Evolutionary conservation across 768 basidiomycete species (phyloP).

Genomic region (Pleurotus salmoneostramineus): DNA sequence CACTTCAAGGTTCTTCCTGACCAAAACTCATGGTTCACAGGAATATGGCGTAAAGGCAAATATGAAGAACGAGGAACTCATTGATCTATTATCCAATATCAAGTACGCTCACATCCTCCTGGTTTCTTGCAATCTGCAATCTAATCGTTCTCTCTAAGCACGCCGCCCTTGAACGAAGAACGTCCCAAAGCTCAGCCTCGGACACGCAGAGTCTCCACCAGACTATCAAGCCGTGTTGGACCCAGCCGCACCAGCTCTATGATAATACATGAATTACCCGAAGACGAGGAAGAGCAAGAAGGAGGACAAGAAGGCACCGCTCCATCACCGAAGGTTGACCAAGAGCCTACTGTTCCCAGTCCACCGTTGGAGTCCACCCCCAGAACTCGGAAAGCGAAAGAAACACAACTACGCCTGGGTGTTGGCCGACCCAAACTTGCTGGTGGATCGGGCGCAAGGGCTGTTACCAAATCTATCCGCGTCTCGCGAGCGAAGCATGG

Average conservation of each 20-base stretch:
- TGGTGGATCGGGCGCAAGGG: conserved; percentile 65
- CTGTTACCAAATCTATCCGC: conserved; percentile 56
- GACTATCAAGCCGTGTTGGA: conserved; percentile 31
- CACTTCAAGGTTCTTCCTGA: background rate
- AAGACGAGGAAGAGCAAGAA: conserved; percentile 34
- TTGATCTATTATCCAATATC: conserved; percentile 62
- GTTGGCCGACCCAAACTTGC: conserved; percentile 65
- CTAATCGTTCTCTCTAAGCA: conserved; percentile 12
- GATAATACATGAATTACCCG: conserved; percentile 46
- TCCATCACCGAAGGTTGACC: conserved; percentile 18
- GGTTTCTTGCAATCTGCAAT: conserved; percentile 14
- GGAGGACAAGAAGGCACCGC: conserved; percentile 13
- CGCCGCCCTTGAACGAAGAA: conserved; percentile 15
- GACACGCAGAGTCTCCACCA: conserved; percentile 30
- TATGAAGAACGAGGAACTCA: conserved; percentile 75
- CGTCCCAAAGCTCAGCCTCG: conserved; percentile 23
- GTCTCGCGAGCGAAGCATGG: conserved; percentile 44
- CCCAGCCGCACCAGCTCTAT: conserved; percentile 37
- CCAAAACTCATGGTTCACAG: conserved; percentile 30
- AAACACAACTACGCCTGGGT: conserved; percentile 65
- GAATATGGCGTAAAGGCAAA: conserved; percentile 81
- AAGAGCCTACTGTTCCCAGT: conserved; percentile 8
- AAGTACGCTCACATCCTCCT: conserved; percentile 28
- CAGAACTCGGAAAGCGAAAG: conserved; percentile 68
- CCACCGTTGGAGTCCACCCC: conserved; percentile 20